Conservation (phyloP, 2,329 filamentous ascomycete genomes). For the Fusarium coffeatum region DNA sequence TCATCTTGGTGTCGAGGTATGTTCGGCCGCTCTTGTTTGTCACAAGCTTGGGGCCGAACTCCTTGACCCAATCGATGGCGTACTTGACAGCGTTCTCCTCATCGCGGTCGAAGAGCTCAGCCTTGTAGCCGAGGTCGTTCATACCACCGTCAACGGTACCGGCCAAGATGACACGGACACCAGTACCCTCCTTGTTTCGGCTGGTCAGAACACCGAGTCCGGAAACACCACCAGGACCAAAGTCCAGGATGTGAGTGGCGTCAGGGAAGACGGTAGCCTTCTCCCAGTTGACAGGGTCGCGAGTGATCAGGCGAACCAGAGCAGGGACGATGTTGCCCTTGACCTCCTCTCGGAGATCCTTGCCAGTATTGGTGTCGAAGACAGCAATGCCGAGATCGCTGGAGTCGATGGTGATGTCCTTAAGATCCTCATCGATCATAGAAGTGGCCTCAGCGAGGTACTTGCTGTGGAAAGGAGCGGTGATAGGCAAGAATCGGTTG, state of each 20-base stretch:
- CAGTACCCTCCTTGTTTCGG: constrained; percentile 98
- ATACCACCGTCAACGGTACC: constrained; percentile 93
- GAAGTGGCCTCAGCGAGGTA: constrained; percentile 86
- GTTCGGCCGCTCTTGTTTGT: constrained; percentile 90
- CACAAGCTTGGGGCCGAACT: constrained; percentile 91
- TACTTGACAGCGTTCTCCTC: constrained; percentile 95
- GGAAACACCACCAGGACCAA: constrained; percentile 95
- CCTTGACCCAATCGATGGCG: constrained; percentile 97
- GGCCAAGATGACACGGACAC: constrained; percentile 94
- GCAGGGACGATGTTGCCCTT: constrained; percentile 85
- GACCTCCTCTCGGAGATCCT: constrained; percentile 79
- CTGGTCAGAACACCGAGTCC: constrained; percentile 96
- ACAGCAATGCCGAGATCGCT: constrained; percentile 84
- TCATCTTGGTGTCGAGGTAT: constrained; percentile 97
- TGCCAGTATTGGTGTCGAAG: constrained; percentile 88
- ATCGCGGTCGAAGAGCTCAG: constrained; percentile 96
- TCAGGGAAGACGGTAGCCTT: constrained; percentile 89
- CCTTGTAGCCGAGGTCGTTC: constrained; percentile 94
- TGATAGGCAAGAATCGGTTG: constrained; percentile 97
- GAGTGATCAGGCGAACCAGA: constrained; percentile 91
- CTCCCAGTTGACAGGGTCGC: constrained; percentile 96
- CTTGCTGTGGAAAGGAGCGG: constrained; percentile 96
- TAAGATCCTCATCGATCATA: constrained; percentile 87
- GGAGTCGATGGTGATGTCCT: constrained; percentile 80
- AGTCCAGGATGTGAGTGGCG: constrained; percentile 95